Evolutionary conservation across 441 rosid species (phyloP), one percentile per base, ranked within the genome.

Genomic region (Euphorbia schlechtendalii): DNA sequence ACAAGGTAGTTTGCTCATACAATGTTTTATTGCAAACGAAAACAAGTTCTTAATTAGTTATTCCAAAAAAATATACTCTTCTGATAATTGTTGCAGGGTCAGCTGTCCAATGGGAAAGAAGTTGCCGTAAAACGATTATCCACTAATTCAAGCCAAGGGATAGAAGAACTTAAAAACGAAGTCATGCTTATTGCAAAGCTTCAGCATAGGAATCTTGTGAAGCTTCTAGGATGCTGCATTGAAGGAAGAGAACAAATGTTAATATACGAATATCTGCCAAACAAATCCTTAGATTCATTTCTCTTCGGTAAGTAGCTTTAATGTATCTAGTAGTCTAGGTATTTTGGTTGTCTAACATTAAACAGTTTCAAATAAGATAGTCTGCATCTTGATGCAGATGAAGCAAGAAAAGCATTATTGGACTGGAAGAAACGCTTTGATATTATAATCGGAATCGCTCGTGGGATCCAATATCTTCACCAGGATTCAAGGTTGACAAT

Each of bases 391-490:
- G 30, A 14, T 57, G 10, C n/a, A 79, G 80, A 79, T 49, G 60
- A 57, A 30, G 48, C 4, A 21, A 68, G 24, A 45, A 40, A 60
- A 20, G 24, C 22, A 0, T 11, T 9, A 10, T 24, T 79, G 28
- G 58, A 72, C 21, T 81, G 82, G 85, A 40, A 62, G 15, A 53
- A 32, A 0, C 75, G 78, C 21, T 66, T 68, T 41, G 69, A 64
- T 30, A 79, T 81, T 56, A 76, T 79, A 5, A 63, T 30, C 17
- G 78, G 81, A 24, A 76, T 77, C 56, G 81, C 82, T 32, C 71
- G 77, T 8, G 85, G 82, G 32, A 76, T 81, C 57, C 66, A 77
- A 34, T 83, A 81, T 71, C 80, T 80, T 66, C 84, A 80, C 21
- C 77, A 78, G 41, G 81, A 78, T 41, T 80, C 84, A 58, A 66